Conservation (phyloP, 768 basidiomycete species). For the Strobilomyces confusus region DNA sequence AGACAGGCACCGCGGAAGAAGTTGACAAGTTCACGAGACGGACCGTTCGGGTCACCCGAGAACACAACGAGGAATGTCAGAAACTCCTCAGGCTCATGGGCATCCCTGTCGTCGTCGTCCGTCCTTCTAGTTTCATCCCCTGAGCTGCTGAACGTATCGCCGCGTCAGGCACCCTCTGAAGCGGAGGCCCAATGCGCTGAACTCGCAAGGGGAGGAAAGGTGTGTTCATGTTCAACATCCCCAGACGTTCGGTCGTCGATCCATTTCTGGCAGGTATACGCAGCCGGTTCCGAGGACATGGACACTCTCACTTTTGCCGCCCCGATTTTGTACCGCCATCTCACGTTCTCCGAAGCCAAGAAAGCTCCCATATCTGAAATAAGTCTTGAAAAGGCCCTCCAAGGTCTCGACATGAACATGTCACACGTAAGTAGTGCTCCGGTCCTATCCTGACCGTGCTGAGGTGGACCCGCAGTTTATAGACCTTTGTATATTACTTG, state of each 20-base stretch:
- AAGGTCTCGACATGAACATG: constrained; percentile 93
- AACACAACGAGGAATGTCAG: constrained; percentile 95
- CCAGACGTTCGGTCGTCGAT: neutral
- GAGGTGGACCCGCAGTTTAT: constrained; percentile 61
- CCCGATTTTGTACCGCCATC: constrained; percentile 88
- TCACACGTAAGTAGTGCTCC: constrained; percentile 51
- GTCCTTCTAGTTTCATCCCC: constrained; percentile 31
- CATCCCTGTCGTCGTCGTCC: constrained; percentile 87
- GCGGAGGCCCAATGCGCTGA: constrained; percentile 99
- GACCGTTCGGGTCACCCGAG: constrained; percentile 90
- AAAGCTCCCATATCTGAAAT: constrained; percentile 96
- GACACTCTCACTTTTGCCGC: constrained; percentile 95
- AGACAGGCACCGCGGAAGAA: constrained; percentile 90
- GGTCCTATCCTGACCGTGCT: neutral
- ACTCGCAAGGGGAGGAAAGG: constrained; percentile 93
- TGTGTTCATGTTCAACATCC: constrained; percentile 21
- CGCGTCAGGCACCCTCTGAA: constrained; percentile 86
- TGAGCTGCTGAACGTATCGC: neutral
- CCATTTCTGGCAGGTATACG: constrained; percentile 65
- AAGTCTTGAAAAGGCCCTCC: constrained; percentile 71
- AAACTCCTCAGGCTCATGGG: constrained; percentile 90
- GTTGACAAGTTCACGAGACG: constrained; percentile 86
- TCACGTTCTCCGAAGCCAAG: constrained; percentile 97
- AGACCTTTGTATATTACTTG: constrained; percentile 92
- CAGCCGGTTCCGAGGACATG: constrained; percentile 99